phyloP scores from a whole-genome alignment of 2,329 filamentous ascomycete species.

The Fusarium keratoplasticum region DNA sequence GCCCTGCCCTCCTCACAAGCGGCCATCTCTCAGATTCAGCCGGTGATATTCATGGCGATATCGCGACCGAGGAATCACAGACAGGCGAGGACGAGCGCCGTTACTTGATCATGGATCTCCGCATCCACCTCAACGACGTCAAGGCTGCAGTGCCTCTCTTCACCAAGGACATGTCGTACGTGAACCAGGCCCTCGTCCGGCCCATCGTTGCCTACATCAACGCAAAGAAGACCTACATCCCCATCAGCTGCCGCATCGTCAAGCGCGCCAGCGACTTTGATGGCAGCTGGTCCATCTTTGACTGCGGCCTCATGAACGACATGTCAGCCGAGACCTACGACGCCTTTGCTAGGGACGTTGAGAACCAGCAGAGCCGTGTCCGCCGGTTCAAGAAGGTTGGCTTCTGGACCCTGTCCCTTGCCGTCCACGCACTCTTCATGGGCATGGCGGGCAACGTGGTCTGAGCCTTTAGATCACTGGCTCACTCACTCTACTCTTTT shows the following conservation, averaged over 20 bases:
- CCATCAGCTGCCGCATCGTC: slow-evolving; percentile 92
- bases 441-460: slow-evolving; percentile 88
- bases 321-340: slow-evolving; percentile 93
- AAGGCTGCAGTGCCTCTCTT: slow-evolving; percentile 94
- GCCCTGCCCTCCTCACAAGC: slow-evolving; percentile 44
- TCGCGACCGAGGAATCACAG: slow-evolving; percentile 10
- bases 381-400: slow-evolving; percentile 94
- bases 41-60: slow-evolving; percentile 23
- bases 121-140: slow-evolving; percentile 95
- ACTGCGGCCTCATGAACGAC: slow-evolving; percentile 94
- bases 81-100: slow-evolving; percentile 71
- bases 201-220: slow-evolving; percentile 99
- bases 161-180: slow-evolving; percentile 90
- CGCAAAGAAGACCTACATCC: slow-evolving; percentile 92
- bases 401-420: slow-evolving; percentile 93
- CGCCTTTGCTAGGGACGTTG: slow-evolving; percentile 91
- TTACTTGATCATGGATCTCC: slow-evolving; percentile 92
- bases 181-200: slow-evolving; percentile 93
- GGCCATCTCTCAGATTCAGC: slow-evolving; percentile 50
- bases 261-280: slow-evolving; percentile 92
- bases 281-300: slow-evolving; percentile 93
- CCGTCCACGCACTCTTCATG: slow-evolving; percentile 93
- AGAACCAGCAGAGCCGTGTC: slow-evolving; percentile 87
- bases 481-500: slow-evolving; percentile 25
- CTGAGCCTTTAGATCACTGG: slow-evolving; percentile 42